phyloP scores from a whole-genome alignment of 148 eudicot genomes.

The Dysphania ambrosioides region DNA sequence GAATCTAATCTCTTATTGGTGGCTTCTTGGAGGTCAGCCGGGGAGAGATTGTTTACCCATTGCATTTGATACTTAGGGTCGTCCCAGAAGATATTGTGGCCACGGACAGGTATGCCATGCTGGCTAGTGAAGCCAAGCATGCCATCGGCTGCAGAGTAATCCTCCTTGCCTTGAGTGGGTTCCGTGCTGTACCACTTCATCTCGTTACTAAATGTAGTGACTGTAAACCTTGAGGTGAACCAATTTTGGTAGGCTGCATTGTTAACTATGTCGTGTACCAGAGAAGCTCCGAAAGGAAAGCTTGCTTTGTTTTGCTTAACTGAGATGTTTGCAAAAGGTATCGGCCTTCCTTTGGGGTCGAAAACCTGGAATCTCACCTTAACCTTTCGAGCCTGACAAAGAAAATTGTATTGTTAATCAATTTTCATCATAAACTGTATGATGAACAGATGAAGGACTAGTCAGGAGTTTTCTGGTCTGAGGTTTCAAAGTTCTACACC shows the following conservation, averaged over 20 bases:
- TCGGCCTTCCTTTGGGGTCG: constrained; percentile 34
- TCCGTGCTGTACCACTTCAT: constrained; percentile 58
- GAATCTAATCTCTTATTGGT: constrained; percentile 31
- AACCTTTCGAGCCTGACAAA: constrained; percentile 39
- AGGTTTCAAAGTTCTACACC: constrained; percentile 26
- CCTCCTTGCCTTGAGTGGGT: constrained; percentile 24
- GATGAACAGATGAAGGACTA: neutral
- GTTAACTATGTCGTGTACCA: constrained; percentile 43
- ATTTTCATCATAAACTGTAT: neutral
- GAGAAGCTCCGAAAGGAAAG: constrained; percentile 56
- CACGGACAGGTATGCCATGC: constrained; percentile 37
- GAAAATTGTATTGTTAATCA: neutral
- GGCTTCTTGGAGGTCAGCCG: constrained; percentile 23
- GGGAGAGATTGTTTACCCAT: constrained; percentile 35
- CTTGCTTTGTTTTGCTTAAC: constrained; percentile 17
- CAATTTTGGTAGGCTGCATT: constrained; percentile 52
- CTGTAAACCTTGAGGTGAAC: constrained; percentile 39
- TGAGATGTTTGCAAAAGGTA: constrained; percentile 35
- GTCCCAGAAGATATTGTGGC: constrained; percentile 67
- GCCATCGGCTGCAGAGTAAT: constrained; percentile 45
- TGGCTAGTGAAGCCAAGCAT: constrained; percentile 35
- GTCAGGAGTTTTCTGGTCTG: neutral
- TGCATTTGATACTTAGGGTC: constrained; percentile 29
- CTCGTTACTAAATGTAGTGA: constrained; percentile 53
- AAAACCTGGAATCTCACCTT: constrained; percentile 38